phyloP scores from a whole-genome alignment of 2,329 filamentous ascomycete genomes.

The Sphaerostilbella broomeana region DNA sequence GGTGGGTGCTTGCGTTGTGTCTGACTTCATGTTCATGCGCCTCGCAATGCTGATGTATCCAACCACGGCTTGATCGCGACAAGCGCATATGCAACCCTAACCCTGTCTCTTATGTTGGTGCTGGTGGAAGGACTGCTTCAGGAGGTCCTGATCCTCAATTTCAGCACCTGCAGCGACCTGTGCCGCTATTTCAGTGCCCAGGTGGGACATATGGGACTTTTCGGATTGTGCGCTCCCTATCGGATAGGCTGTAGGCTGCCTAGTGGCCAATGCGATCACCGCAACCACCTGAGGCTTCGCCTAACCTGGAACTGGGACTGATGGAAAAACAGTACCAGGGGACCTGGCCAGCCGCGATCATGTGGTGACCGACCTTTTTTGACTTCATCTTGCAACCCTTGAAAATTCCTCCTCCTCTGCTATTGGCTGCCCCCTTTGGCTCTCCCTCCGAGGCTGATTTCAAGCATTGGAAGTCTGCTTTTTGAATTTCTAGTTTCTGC shows the following conservation, averaged over 20 bases:
- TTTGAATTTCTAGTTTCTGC: conserved; percentile 1
- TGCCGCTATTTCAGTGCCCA: conserved; percentile 3
- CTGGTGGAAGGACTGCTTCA: too few species aligned
- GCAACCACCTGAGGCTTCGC: conserved; percentile 10
- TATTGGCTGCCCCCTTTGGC: conserved; percentile 12
- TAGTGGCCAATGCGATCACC: conserved; percentile 9
- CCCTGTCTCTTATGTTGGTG: too few species aligned
- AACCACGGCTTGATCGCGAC: too few species aligned
- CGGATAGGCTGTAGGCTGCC: conserved; percentile 8
- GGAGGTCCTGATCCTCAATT: too few species aligned
- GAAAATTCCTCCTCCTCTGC: conserved; percentile 14
- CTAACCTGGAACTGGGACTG: neutral
- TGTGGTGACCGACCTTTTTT: conserved; percentile 14
- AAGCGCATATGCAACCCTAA: too few species aligned
- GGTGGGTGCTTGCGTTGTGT: too few species aligned
- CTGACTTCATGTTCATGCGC: too few species aligned
- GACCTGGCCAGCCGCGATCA: conserved; percentile 10
- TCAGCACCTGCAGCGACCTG: conserved; percentile 8
- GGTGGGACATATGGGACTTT: conserved; percentile 5
- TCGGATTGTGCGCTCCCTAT: conserved; percentile 2
- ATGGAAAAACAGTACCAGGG: conserved; percentile 10
- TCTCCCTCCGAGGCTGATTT: conserved; percentile 9
- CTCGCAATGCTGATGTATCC: too few species aligned
- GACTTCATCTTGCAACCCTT: conserved; percentile 14
- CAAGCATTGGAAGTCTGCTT: conserved; percentile 7